phyloP scores from a whole-genome alignment of 805 yeast genomes.

The Pichia kluyveri region DNA sequence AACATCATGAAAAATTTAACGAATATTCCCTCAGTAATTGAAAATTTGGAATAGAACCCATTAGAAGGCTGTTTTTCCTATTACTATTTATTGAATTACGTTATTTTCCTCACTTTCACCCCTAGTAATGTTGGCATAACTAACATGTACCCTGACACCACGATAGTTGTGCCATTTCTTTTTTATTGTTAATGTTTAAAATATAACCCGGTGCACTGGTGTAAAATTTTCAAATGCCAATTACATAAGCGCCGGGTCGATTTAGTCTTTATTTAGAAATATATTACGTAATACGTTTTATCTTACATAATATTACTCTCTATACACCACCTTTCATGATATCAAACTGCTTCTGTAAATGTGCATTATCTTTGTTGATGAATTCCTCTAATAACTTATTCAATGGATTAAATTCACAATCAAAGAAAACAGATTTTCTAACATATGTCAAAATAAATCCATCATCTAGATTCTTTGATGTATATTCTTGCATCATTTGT shows the following conservation, averaged over 20 bases:
- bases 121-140: background rate
- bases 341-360: slow-evolving; percentile 10
- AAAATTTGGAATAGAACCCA: too few species aligned
- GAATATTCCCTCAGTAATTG: too few species aligned
- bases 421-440: slow-evolving; percentile 18
- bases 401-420: slow-evolving; percentile 6
- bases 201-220: too few species aligned
- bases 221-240: too few species aligned
- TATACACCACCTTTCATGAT: background rate
- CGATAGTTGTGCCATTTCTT: too few species aligned
- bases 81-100: too few species aligned
- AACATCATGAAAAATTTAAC: too few species aligned
- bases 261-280: background rate
- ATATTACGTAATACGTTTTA: background rate
- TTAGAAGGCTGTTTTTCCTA: too few species aligned
- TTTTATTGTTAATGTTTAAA: too few species aligned
- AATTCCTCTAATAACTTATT: slow-evolving; percentile 23
- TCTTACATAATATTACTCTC: too few species aligned
- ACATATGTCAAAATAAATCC: slow-evolving; percentile 29
- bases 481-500: slow-evolving; percentile 13
- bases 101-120: too few species aligned
- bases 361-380: slow-evolving; percentile 23
- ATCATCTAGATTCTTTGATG: slow-evolving; percentile 20
- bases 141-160: too few species aligned
- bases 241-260: background rate